Percentiles rank a stretch among this genome's conserved stretches.
Conservation (phyloP, 2,329 filamentous ascomycete species). For the Arthrobotrys iridis region DNA sequence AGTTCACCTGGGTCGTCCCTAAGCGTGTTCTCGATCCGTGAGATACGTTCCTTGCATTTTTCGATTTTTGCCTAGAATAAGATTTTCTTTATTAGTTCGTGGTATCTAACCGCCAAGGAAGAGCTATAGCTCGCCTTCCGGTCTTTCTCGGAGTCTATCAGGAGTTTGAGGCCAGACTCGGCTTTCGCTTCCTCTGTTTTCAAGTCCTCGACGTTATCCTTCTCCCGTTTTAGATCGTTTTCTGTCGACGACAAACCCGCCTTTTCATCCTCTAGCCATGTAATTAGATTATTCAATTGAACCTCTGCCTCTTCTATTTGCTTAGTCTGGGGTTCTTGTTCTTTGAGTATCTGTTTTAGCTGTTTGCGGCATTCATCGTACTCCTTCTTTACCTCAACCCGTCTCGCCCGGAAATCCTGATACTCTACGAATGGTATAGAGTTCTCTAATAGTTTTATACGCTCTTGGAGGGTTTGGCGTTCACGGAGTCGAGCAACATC, state of each 20-base stretch:
- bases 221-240: slow-evolving; percentile 58
- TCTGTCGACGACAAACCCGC: slow-evolving; percentile 68
- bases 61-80: slow-evolving; percentile 61
- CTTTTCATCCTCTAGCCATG: slow-evolving; percentile 66
- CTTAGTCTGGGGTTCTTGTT: slow-evolving; percentile 74
- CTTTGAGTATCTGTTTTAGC: slow-evolving; percentile 69
- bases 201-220: slow-evolving; percentile 63
- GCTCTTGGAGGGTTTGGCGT: slow-evolving; percentile 73
- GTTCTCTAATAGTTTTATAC: slow-evolving; percentile 72
- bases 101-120: background rate
- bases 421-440: slow-evolving; percentile 75
- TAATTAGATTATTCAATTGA: slow-evolving; percentile 66
- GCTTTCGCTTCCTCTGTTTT: slow-evolving; percentile 60
- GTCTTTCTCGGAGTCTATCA: slow-evolving; percentile 23
- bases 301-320: slow-evolving; percentile 74
- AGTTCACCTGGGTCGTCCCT: slow-evolving; percentile 60
- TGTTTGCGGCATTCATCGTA: slow-evolving; percentile 69
- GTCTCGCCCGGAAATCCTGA: slow-evolving; percentile 66
- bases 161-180: slow-evolving; percentile 4
- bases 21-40: slow-evolving; percentile 65
- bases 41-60: slow-evolving; percentile 62
- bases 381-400: slow-evolving; percentile 67
- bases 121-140: slow-evolving; percentile 56
- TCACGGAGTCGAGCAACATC: slow-evolving; percentile 87
- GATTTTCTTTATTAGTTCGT: background rate